Evolutionary conservation across 2,329 filamentous ascomycete genomes (phyloP), one percentile per base, ranked within the genome.

Genomic region (Neofusicoccum laricinum): DNA sequence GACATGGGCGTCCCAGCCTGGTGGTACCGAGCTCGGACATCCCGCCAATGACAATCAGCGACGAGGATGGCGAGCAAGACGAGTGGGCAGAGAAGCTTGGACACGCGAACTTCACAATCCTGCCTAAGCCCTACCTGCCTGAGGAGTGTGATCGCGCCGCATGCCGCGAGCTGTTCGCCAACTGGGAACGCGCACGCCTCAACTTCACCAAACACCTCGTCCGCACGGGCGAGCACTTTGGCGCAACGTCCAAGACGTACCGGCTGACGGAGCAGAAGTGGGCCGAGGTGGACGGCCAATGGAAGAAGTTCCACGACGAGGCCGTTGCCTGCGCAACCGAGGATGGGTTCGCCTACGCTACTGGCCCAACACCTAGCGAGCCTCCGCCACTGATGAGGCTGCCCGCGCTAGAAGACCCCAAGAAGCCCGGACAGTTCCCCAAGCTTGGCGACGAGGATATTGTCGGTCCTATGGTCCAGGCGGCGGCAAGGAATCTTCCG

Each of bases 191-290:
- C 38, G 94, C 94, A 32, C 86, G 92, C 57, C 86, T 86, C 75
- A 95, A 96, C 75, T 97, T 93, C 79, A 91, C 91, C 69, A 94
- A 93, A 76, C 93, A 97, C 72, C 86, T 96, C 19, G 90, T 92
- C 11, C 90, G 92, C 65, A 95, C 91, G 0, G 90, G 91, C 64
- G 93, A 97, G 77, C 92, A 97, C 77, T 96, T 96, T 70, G 93
- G 93, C 15, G 84, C 89, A 38, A 97, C 92, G 0, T 97, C 93
- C 62, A 95, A 92, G 75, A 95, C 91, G 64, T 97, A 93, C 78
- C 86, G 84, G 59, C 83, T 95, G 64, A 97, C 93, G 0, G 89
- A 95, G 76, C 86, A 90, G 66, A 98, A 98, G 76, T 97, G 94
- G 94, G 85, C 88, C 30, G 86, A 89, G 69, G 90, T 91, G 48